Percentiles rank a stretch among this genome's conserved stretches.
Conservation (phyloP, 306 rosid species). For the Lupinus albus region DNA sequence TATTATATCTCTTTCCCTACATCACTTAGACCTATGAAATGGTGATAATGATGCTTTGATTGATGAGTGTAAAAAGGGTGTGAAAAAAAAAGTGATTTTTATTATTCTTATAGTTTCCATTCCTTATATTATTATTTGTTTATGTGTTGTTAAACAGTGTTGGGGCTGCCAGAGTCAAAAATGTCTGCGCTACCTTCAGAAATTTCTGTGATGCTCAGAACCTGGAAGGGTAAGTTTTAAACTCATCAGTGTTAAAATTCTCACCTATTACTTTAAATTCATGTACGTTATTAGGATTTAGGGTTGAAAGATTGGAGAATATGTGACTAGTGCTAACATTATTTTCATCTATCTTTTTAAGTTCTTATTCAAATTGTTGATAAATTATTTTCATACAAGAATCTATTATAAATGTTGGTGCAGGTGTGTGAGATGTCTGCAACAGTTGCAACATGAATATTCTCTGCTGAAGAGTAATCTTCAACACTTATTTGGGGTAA, state of each 20-base stretch:
- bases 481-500: constrained; percentile 59
- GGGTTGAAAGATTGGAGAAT: background rate
- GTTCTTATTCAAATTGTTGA: background rate
- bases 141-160: constrained; percentile 47
- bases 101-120: too few species aligned
- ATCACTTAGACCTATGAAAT: too few species aligned
- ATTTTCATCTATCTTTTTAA: background rate
- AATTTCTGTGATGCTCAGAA: constrained; percentile 64
- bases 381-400: background rate
- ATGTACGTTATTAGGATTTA: background rate
- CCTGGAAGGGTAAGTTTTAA: constrained; percentile 53
- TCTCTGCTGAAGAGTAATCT: constrained; percentile 54
- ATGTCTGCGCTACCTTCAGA: constrained; percentile 59
- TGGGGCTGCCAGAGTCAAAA: constrained; percentile 72
- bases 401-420: constrained; percentile 20
- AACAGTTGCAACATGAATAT: constrained; percentile 64
- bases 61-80: too few species aligned
- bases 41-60: too few species aligned
- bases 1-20: too few species aligned
- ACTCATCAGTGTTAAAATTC: constrained; percentile 38
- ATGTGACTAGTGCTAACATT: background rate
- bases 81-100: too few species aligned
- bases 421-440: constrained; percentile 75
- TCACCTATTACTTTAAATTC: background rate
- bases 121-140: too few species aligned